Conservation (phyloP, 139 green algal species). For the Microglena sp. region DNA sequence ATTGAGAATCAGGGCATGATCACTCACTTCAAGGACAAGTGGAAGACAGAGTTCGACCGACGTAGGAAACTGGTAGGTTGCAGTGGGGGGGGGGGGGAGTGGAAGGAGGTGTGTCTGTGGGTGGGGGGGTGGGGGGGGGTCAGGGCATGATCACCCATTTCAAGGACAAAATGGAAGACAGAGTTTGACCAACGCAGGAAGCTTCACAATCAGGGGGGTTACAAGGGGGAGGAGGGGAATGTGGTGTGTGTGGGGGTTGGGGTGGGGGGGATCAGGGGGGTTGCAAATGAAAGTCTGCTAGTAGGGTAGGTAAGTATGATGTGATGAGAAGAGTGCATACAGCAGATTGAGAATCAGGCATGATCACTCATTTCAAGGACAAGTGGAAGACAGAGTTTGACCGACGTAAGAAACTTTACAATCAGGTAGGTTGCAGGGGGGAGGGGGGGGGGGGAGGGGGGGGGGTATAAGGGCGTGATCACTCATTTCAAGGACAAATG, state of each 20-base stretch:
- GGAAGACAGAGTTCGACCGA: constrained; percentile 43
- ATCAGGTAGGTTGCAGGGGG: constrained; percentile 39
- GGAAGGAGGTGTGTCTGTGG: no score
- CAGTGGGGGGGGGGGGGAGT: not conserved
- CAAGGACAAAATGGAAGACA: not conserved
- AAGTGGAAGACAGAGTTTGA: constrained; percentile 46
- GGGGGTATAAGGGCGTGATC: constrained; percentile 28
- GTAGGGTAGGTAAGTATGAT: no score
- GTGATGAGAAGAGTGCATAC: no score
- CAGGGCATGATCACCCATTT: no score
- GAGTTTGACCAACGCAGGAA: no score
- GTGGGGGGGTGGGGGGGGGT: no score
- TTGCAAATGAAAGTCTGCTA: no score
- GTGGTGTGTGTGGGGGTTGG: no score
- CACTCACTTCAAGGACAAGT: constrained; percentile 32
- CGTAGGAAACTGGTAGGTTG: constrained; percentile 34
- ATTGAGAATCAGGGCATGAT: constrained; percentile 30
- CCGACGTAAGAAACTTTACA: constrained; percentile 41
- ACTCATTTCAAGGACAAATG: constrained; percentile 35
- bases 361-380: constrained; percentile 34
- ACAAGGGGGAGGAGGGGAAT: not conserved
- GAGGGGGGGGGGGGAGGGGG: not conserved
- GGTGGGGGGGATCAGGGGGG: no score
- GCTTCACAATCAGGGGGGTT: no score
- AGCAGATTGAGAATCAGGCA: no score